Evolutionary conservation across 1,284 basidiomycete species (phyloP), one percentile per base, ranked within the genome.

Genomic region (Ganoderma sinense): DNA sequence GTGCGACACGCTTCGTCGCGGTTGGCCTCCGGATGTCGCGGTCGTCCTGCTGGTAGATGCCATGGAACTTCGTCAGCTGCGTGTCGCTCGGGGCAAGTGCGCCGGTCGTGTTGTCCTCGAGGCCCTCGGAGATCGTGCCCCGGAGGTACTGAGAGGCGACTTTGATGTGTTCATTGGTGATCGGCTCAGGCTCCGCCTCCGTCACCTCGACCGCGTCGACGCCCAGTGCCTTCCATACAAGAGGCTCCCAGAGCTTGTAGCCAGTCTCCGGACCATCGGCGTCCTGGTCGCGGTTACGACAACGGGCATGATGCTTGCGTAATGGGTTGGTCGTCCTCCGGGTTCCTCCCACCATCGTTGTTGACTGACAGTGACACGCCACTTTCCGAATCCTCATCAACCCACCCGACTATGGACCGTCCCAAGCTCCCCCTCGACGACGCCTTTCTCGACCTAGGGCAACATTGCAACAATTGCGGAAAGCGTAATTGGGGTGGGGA

Each of bases 91-190:
- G 87, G 48, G 96, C 93, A 45, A 99, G 90, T 39, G 95, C 94
- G 69, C 96, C 97, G 0, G 97, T 98, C 65, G 87, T 91, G 66
- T 85, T 88, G 82, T 99, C 98, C 73, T 88, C 87, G 41, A 99
- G 89, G 65, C 97, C 97, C 81, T 99, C 95, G 2, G 86, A 87
- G 79, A 99, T 99, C 45, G 97, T 99, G 23, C 97, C 97, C 69
- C 97, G 94, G 45, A 99, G 88, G 84, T 95, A 99, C 75, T 93
- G 91, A 69, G 94, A 96, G 13, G 98, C 97, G 69, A 97, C 97
- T 86, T 99, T 99, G 88, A 99, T 99, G 84, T 99, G 97, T 84
- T 99, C 97, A 85, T 99, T 99, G 71, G 97, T 99, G 83, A 99
- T 97, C 2, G 95, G 91, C 79, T 99, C 97, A 1, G 97, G 97